Conservation (phyloP, 495 filamentous ascomycete genomes). For the Apiosordaria backusii region DNA sequence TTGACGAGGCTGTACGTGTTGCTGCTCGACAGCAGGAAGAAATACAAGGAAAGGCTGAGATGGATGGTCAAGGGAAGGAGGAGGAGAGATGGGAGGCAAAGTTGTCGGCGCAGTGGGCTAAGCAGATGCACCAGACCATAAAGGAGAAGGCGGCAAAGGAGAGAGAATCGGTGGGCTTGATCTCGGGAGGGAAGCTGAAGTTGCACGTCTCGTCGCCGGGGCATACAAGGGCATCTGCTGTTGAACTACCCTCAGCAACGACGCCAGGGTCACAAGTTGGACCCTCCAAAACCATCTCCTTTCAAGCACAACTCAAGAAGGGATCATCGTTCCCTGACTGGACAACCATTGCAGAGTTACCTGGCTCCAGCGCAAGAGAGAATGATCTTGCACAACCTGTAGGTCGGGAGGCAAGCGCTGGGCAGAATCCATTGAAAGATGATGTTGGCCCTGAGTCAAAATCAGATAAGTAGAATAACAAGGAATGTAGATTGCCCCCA, state of each 20-base stretch:
- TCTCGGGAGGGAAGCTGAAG: not conserved
- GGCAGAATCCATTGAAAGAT: too few species aligned
- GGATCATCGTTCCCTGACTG: not conserved
- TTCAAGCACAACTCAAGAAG: too few species aligned
- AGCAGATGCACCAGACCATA: not conserved
- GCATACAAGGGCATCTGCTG: not conserved
- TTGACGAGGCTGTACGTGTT: not conserved
- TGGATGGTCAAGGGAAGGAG: not conserved
- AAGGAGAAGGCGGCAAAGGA: not conserved
- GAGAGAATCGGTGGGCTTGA: not conserved
- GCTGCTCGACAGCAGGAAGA: not conserved
- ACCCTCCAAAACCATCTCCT: too few species aligned
- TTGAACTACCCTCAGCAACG: not conserved
- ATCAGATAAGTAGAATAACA: too few species aligned
- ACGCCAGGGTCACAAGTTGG: not conserved
- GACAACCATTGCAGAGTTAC: not conserved
- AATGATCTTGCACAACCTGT: too few species aligned
- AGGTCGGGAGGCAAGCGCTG: too few species aligned
- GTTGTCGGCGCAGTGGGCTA: not conserved
- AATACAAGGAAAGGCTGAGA: not conserved
- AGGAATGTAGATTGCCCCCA: too few species aligned
- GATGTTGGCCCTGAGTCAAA: too few species aligned
- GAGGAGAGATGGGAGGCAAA: not conserved
- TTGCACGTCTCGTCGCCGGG: not conserved
- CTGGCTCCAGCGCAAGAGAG: not conserved